phyloP scores from a whole-genome alignment of 495 filamentous ascomycete species.

The Penicillium subrubescens region DNA sequence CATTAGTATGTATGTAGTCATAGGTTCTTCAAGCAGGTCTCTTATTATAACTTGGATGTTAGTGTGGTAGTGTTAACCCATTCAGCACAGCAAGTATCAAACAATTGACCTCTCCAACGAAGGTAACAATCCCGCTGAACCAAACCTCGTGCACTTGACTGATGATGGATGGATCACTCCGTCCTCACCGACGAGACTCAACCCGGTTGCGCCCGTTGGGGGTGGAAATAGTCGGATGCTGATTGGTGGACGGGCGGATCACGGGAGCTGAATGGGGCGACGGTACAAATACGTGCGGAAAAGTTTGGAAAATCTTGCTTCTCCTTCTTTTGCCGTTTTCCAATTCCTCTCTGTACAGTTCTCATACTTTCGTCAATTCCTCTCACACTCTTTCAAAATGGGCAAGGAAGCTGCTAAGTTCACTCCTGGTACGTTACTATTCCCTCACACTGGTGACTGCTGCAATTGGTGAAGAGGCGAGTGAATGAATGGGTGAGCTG shows the following conservation, averaged over 20 bases:
- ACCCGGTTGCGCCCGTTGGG: constrained; percentile 42
- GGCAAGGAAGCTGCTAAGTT: constrained; percentile 44
- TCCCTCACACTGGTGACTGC: constrained; percentile 11
- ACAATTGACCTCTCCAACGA: neutral
- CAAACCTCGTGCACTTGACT: too few relatives aligned
- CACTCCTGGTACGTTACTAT: constrained; percentile 44
- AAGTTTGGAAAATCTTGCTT: constrained; percentile 37
- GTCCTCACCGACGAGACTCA: neutral
- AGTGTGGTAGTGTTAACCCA: neutral
- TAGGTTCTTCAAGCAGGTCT: too few relatives aligned
- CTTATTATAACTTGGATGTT: neutral
- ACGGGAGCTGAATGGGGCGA: constrained; percentile 44
- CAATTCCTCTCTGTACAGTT: constrained; percentile 36
- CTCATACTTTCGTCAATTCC: constrained; percentile 31
- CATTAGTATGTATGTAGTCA: neutral
- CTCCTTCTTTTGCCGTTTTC: constrained; percentile 26
- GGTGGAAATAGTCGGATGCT: constrained; percentile 41
- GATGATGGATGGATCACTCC: neutral
- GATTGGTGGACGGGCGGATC: constrained; percentile 41
- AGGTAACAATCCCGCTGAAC: neutral
- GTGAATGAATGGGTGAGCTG: neutral
- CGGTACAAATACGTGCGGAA: constrained; percentile 38
- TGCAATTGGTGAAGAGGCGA: neutral
- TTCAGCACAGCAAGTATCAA: neutral
- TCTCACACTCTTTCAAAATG: constrained; percentile 45